phyloP scores from a whole-genome alignment of 129 eudicot genomes.

The Saposhnikovia divaricata region DNA sequence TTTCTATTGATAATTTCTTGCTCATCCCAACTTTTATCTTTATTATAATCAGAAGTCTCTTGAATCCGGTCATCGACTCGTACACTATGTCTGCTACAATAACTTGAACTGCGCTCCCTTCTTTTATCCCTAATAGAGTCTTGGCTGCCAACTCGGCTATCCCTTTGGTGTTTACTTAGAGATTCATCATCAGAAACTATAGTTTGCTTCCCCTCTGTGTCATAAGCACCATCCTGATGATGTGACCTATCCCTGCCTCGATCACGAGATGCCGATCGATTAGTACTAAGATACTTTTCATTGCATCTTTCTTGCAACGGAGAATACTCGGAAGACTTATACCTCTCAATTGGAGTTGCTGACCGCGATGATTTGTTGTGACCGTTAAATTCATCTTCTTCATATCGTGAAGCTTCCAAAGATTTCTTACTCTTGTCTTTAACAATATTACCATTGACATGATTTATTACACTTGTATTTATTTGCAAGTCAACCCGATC shows the following conservation, averaged over 20 bases:
- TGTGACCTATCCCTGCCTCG: conserved; percentile 20
- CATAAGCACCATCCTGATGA: conserved; percentile 6
- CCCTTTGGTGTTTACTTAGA: conserved; percentile 1
- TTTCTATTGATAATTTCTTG: conserved; percentile 12
- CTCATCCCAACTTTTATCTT: conserved; percentile 18
- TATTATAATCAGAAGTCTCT: background rate
- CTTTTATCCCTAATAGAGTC: conserved; percentile 23
- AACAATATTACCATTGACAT: conserved; percentile 17
- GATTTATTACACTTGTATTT: background rate
- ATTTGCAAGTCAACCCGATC: conserved; percentile 13
- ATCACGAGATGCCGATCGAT: conserved; percentile 26
- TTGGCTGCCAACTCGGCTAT: conserved; percentile 18
- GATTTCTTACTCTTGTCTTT: background rate
- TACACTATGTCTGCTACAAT: conserved; percentile 17
- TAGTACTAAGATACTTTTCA: conserved; percentile 14
- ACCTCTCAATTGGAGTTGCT: conserved; percentile 14
- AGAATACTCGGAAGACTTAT: background rate
- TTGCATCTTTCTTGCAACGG: conserved; percentile 12
- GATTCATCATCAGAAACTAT: conserved; percentile 21
- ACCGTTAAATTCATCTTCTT: conserved; percentile 15
- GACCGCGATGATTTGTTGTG: conserved; percentile 11
- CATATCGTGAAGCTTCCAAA: conserved; percentile 1
- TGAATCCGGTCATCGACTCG: background rate
- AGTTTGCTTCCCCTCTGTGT: conserved; percentile 5
- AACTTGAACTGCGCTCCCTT: conserved; percentile 33